These are phyloP conservation scores for Leccinum solheimii DNA, from an alignment of 1,284 basidiomycete species.

Conservation along the genomic window DNA sequence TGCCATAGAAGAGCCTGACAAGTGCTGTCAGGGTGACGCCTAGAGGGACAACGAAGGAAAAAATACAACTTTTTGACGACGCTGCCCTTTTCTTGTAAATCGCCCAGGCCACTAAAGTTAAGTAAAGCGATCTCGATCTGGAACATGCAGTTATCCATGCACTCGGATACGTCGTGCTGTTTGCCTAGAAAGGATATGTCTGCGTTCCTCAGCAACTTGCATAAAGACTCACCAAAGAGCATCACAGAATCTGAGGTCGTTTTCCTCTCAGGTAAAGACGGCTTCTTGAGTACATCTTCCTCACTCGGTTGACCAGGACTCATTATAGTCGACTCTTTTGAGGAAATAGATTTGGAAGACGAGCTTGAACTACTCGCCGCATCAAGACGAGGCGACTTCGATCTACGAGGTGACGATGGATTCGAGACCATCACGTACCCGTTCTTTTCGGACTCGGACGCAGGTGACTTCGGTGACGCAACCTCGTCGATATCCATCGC, in stretches of 20 bases:
- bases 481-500: slow-evolving; percentile 52
- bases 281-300: slow-evolving; percentile 42
- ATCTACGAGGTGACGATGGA: slow-evolving; percentile 40
- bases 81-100: slow-evolving; percentile 57
- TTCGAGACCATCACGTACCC: slow-evolving; percentile 50
- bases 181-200: slow-evolving; percentile 52
- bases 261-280: slow-evolving; percentile 64
- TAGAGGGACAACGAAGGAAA: neutral
- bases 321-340: slow-evolving; percentile 47
- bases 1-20: slow-evolving; percentile 84
- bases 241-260: slow-evolving; percentile 70
- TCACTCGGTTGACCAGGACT: slow-evolving; percentile 24
- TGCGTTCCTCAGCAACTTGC: neutral
- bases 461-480: slow-evolving; percentile 35
- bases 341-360: slow-evolving; percentile 32
- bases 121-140: slow-evolving; percentile 93
- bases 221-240: slow-evolving; percentile 75
- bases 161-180: slow-evolving; percentile 98
- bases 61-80: slow-evolving; percentile 72
- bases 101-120: slow-evolving; percentile 67
- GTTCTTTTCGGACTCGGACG: slow-evolving; percentile 43
- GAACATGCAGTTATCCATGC: slow-evolving; percentile 99
- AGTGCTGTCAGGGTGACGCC: slow-evolving; percentile 5
- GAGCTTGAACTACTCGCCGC: slow-evolving; percentile 33
- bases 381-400: slow-evolving; percentile 40